These are phyloP conservation scores for Colletotrichum australisinense DNA, from an alignment of 2,329 filamentous ascomycete genomes.

Conservation along the genomic window DNA sequence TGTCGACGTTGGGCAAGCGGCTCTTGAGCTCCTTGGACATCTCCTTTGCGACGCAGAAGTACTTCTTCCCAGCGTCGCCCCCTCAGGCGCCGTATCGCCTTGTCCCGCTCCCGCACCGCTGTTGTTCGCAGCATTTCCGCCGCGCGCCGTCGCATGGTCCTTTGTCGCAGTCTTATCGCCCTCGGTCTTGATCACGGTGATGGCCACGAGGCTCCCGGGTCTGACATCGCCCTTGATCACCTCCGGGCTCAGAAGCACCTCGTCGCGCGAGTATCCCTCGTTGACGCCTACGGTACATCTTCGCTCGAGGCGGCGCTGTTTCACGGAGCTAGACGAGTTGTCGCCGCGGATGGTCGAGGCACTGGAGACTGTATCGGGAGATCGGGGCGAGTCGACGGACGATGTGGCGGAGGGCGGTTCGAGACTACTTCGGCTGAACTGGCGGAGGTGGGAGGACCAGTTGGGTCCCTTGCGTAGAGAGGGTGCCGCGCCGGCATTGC, in stretches of 20 bases:
- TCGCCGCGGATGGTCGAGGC: conserved; percentile 58
- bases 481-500: conserved; percentile 52
- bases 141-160: conserved; percentile 21
- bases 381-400: conserved; percentile 53
- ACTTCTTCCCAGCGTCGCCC: conserved; percentile 55
- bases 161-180: conserved; percentile 34
- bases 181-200: conserved; percentile 70
- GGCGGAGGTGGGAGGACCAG: conserved; percentile 65
- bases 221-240: conserved; percentile 73
- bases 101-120: conserved; percentile 33
- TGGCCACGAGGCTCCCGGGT: conserved; percentile 78
- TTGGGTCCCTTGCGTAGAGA: conserved; percentile 59
- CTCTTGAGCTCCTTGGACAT: conserved; percentile 75
- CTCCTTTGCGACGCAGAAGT: conserved; percentile 79
- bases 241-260: conserved; percentile 82
- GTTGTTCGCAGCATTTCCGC: conserved; percentile 33
- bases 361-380: conserved; percentile 62
- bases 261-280: conserved; percentile 81
- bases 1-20: conserved; percentile 73
- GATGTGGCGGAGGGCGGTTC: conserved; percentile 52
- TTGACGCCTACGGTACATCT: conserved; percentile 70
- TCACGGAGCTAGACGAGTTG: conserved; percentile 42
- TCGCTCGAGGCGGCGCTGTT: conserved; percentile 52
- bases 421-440: conserved; percentile 60
- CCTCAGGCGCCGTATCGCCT: conserved; percentile 35